These are phyloP conservation scores for Jamesozyma gamospora DNA, from an alignment of 805 yeast species.

Conservation along the genomic window DNA sequence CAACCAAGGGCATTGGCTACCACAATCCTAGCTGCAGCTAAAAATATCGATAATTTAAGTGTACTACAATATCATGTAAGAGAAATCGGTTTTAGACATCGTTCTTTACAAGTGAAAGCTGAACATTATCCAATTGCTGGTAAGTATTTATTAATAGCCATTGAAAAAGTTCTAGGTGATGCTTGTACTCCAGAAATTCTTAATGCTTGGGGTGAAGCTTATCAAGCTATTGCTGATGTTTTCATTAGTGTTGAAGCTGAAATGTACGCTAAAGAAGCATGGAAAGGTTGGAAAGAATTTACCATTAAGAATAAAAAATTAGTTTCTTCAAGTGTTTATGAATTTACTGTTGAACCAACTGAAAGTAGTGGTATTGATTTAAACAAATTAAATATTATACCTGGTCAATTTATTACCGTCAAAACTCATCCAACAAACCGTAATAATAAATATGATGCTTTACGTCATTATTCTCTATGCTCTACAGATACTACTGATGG, in stretches of 20 bases:
- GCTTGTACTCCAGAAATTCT: constrained; percentile 51
- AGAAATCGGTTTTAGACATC: constrained; percentile 56
- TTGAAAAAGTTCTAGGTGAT: constrained; percentile 45
- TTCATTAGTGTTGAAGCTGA: constrained; percentile 46
- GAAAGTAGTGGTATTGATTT: constrained; percentile 31
- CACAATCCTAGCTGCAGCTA: constrained; percentile 52
- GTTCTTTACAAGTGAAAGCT: constrained; percentile 50
- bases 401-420: constrained; percentile 35
- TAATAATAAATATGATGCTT: constrained; percentile 33
- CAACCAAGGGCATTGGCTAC: constrained; percentile 60
- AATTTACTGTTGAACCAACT: constrained; percentile 40
- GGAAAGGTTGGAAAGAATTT: constrained; percentile 54
- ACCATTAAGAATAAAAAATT: constrained; percentile 32
- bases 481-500: constrained; percentile 29
- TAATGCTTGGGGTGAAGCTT: constrained; percentile 58
- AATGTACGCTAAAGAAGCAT: constrained; percentile 38
- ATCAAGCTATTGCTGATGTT: constrained; percentile 50
- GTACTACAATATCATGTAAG: constrained; percentile 45
- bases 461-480: constrained; percentile 54
- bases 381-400: constrained; percentile 16
- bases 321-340: constrained; percentile 40
- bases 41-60: constrained; percentile 48
- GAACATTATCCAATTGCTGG: constrained; percentile 66
- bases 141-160: constrained; percentile 41
- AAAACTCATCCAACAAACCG: constrained; percentile 30